Evolutionary conservation across 306 rosid species (phyloP).

Genomic region (Dalbergia oliveri): DNA sequence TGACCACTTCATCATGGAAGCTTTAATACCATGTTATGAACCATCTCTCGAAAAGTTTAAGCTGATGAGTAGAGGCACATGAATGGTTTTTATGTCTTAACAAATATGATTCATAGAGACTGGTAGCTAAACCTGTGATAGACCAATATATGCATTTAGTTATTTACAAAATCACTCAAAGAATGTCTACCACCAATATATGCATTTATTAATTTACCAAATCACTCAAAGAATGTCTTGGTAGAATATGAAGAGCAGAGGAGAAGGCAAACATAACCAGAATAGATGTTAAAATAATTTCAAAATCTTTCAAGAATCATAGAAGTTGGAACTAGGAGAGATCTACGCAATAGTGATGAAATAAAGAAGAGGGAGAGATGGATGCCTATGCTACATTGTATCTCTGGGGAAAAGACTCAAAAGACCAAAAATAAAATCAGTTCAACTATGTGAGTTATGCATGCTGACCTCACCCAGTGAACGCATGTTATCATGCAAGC

Average conservation of each 20-base stretch:
- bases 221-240: not conserved
- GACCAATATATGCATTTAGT: constrained; percentile 31
- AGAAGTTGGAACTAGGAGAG: not conserved
- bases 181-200: not conserved
- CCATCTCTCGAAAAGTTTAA: too few species aligned
- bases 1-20: too few species aligned
- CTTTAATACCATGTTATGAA: too few species aligned
- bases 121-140: not conserved
- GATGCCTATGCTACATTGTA: constrained; percentile 7
- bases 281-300: not conserved
- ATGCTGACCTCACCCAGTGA: too few species aligned
- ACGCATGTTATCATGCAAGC: constrained; percentile 26
- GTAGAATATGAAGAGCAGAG: not conserved
- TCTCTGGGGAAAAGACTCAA: not conserved
- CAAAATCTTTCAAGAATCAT: constrained; percentile 24
- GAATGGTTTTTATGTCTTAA: too few species aligned
- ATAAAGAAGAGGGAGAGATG: constrained; percentile 22
- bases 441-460: constrained; percentile 10
- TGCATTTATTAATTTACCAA: too few species aligned
- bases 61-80: too few species aligned
- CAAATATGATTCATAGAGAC: constrained; percentile 11
- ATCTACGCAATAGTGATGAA: not conserved
- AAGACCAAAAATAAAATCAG: not conserved
- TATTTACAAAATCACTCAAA: constrained; percentile 30
- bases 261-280: not conserved